Evolutionary conservation across 306 rosid species (phyloP), one percentile per base, ranked within the genome.

Genomic region (Rubus parviflorus): DNA sequence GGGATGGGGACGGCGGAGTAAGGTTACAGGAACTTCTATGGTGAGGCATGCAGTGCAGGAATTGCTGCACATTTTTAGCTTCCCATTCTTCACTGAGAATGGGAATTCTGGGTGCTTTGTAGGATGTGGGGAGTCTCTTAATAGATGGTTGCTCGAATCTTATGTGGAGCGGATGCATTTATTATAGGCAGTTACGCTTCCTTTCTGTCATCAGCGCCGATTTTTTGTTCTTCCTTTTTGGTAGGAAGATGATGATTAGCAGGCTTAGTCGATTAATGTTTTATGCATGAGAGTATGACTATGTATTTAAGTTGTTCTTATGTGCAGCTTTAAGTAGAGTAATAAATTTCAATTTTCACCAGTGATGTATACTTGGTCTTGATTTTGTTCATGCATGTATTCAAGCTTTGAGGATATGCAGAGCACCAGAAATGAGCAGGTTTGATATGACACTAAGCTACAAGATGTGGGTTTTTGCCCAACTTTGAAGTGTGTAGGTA

Each of bases 1-100:
- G 0, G 98, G 97, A 58, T 94, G 98, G 98, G 98, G 98, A 52
- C 93, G 97, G 12, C 76, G 95, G 84, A 90, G 97, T 85, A 83
- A 87, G 86, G 97, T 94, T 51, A 92, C 97, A 37, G 97, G 98
- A 68, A 22, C 93, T 8, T 94, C 97, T 71, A 79, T 92, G 51
- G 97, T 94, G 78, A 88, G 97, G 82, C 97, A 90, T 84, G 81
- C 98, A 3, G 95, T 94, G 72, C 93, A 90, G 82, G 93, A 94
- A 38, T 82, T 92, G 38, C 81, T 94, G 67, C 81, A 74, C 30
- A 46, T 89, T 41, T 94, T 90, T 76, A 85, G 93, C 64, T 94
- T 90, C 79, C 98, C 98, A 19, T 94, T 94, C 73, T 90, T 89
- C 81, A 90, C 93, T 0, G 97, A 94, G 81, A 92, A 89, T 69